These are phyloP conservation scores for Sclerotinia glacialis DNA, from an alignment of 2,329 filamentous ascomycete genomes.

Conservation along the genomic window DNA sequence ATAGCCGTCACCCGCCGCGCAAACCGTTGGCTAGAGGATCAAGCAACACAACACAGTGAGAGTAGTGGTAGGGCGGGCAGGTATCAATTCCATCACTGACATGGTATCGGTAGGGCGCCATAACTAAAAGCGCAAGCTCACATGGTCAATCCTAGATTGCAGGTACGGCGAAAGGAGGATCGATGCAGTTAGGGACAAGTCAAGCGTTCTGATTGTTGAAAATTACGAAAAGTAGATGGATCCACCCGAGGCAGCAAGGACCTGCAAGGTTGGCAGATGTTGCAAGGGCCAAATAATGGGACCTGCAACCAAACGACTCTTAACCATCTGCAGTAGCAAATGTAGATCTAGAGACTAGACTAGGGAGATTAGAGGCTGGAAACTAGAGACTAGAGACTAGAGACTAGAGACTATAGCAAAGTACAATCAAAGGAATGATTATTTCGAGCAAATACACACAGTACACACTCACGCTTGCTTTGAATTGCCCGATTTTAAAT, in stretches of 20 bases:
- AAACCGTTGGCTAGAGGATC: slow-evolving; percentile 25
- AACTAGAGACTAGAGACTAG: neutral
- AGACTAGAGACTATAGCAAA: neutral
- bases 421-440: neutral
- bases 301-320: slow-evolving; percentile 11
- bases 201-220: slow-evolving; percentile 19
- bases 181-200: slow-evolving; percentile 23
- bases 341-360: slow-evolving; percentile 17
- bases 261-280: slow-evolving; percentile 20
- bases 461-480: neutral
- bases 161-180: slow-evolving; percentile 28
- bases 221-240: slow-evolving; percentile 22
- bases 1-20: slow-evolving; percentile 29
- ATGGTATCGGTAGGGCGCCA: slow-evolving; percentile 30
- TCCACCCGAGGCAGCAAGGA: slow-evolving; percentile 25
- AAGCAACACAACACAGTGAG: slow-evolving; percentile 30
- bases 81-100: slow-evolving; percentile 30
- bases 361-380: too few relatives aligned
- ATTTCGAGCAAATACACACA: neutral
- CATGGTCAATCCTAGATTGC: slow-evolving; percentile 33
- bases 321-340: slow-evolving; percentile 18
- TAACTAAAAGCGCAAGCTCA: slow-evolving; percentile 30
- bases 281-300: slow-evolving; percentile 23
- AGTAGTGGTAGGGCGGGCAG: slow-evolving; percentile 29
- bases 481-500: slow-evolving; percentile 2